Conservation (phyloP, 108 stramenopile species). For the Aurantiochytrium sp. region DNA sequence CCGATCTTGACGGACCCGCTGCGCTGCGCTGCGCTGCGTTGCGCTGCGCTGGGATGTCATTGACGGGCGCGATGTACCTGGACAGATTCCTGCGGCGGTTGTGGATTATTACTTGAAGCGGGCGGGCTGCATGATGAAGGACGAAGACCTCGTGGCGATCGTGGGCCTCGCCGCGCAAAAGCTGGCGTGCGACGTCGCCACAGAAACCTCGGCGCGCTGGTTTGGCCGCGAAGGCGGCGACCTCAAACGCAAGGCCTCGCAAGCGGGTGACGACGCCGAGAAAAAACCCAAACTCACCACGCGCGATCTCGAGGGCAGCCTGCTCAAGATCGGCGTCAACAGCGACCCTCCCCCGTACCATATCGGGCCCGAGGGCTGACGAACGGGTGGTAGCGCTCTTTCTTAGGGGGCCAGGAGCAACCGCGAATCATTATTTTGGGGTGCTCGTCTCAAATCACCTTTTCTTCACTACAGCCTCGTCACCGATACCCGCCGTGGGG, state of each 20-base stretch:
- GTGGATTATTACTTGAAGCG: background rate
- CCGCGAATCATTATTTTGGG: too few species aligned
- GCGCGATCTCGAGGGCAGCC: background rate
- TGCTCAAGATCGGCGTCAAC: constrained; percentile 5
- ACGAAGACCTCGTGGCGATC: background rate
- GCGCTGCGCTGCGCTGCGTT: too few species aligned
- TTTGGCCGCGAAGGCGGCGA: background rate
- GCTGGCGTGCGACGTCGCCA: constrained; percentile 1
- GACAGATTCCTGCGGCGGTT: constrained; percentile 16
- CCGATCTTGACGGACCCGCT: too few species aligned
- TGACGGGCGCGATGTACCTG: too few species aligned
- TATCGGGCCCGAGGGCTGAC: background rate
- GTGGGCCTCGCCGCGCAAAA: constrained; percentile 9
- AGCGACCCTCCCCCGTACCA: background rate
- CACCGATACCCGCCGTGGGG: too few species aligned
- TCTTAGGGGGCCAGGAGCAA: too few species aligned
- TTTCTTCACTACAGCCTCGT: too few species aligned
- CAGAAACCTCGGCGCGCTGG: background rate
- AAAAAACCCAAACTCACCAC: constrained; percentile 20
- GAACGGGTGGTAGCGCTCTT: background rate
- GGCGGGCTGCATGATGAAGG: constrained; percentile 11
- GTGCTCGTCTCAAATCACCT: too few species aligned
- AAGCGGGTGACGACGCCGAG: background rate
- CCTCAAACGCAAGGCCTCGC: background rate
- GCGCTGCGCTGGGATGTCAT: too few species aligned